Evolutionary conservation across 805 yeast species (phyloP).

Genomic region (Yarrowia sp.): DNA sequence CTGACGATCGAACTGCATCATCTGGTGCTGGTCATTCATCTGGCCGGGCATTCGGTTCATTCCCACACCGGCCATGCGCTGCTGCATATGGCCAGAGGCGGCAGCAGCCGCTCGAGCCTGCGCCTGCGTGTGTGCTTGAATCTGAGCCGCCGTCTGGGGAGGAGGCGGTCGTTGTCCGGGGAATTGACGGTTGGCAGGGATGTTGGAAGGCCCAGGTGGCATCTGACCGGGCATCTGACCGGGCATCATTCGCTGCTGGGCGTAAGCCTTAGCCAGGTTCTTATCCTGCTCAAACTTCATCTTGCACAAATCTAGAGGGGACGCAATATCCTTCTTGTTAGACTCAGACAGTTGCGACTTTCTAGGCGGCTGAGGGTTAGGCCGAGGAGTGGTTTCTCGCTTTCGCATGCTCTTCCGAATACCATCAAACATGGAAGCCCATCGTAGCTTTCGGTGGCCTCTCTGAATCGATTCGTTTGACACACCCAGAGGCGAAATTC

Average conservation of each 20-base stretch:
- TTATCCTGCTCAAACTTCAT: slow-evolving; percentile 83
- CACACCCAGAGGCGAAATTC: slow-evolving; percentile 91
- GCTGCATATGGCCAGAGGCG: slow-evolving; percentile 24
- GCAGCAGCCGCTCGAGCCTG: slow-evolving; percentile 24
- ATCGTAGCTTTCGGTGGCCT: slow-evolving; percentile 84
- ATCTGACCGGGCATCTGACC: slow-evolving; percentile 22
- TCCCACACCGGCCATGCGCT: slow-evolving; percentile 30
- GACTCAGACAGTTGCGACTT: slow-evolving; percentile 35
- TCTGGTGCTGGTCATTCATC: slow-evolving; percentile 34
- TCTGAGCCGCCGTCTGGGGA: slow-evolving; percentile 28
- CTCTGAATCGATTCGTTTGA: slow-evolving; percentile 88
- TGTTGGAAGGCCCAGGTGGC: not conserved
- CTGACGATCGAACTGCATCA: slow-evolving; percentile 33
- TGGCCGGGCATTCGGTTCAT: slow-evolving; percentile 30
- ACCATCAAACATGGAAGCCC: slow-evolving; percentile 98
- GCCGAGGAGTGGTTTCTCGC: slow-evolving; percentile 71
- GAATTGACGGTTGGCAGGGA: slow-evolving; percentile 24
- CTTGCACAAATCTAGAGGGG: slow-evolving; percentile 80
- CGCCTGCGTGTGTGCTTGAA: slow-evolving; percentile 28
- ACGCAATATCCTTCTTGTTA: slow-evolving; percentile 47
- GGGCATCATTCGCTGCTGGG: slow-evolving; percentile 31
- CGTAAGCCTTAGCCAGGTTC: slow-evolving; percentile 62
- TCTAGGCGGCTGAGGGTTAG: slow-evolving; percentile 45
- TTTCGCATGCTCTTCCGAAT: slow-evolving; percentile 85
- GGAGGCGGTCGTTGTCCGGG: slow-evolving; percentile 13